These are phyloP conservation scores for Trifolium subterraneum DNA, from an alignment of 306 rosid species.

Conservation along the genomic window DNA sequence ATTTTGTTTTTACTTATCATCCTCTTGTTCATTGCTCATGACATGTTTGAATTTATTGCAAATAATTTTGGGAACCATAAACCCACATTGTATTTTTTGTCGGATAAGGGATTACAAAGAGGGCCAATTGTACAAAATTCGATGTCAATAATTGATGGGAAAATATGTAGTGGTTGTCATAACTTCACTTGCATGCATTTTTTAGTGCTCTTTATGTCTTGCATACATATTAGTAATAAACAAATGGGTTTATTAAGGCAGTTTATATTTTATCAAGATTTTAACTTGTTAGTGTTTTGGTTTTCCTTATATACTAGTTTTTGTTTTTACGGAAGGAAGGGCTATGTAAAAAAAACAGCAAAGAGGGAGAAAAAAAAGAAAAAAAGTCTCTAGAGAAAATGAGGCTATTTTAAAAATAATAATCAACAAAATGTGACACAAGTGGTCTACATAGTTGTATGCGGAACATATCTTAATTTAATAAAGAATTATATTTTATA, in stretches of 20 bases:
- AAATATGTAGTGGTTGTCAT: conserved; percentile 38
- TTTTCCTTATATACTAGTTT: no score
- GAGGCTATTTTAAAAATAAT: no score
- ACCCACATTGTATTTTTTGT: conserved; percentile 43
- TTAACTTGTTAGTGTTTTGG: no score
- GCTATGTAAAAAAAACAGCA: no score
- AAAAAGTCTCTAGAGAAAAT: no score
- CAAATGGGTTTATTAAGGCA: neutral
- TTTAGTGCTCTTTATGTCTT: conserved; percentile 14
- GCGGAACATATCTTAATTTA: no score
- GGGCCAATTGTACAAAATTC: conserved; percentile 46
- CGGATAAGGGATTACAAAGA: conserved; percentile 46
- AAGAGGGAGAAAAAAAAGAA: no score
- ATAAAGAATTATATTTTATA: no score
- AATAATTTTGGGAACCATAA: conserved; percentile 53
- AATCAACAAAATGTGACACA: no score
- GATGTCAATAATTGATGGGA: conserved; percentile 45
- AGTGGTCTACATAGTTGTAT: no score
- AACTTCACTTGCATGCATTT: conserved; percentile 4
- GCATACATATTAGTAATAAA: neutral
- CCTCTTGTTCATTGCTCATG: conserved; percentile 46
- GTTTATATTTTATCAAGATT: no score
- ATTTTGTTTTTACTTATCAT: conserved; percentile 50
- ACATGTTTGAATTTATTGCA: conserved; percentile 46
- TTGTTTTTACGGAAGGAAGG: no score